A percentile compares a stretch with the other conserved stretches of the same genome.
These are phyloP conservation scores for Trypanosoma rangeli DNA, from an alignment of 208 protist genomes.

Conservation along the genomic window DNA sequence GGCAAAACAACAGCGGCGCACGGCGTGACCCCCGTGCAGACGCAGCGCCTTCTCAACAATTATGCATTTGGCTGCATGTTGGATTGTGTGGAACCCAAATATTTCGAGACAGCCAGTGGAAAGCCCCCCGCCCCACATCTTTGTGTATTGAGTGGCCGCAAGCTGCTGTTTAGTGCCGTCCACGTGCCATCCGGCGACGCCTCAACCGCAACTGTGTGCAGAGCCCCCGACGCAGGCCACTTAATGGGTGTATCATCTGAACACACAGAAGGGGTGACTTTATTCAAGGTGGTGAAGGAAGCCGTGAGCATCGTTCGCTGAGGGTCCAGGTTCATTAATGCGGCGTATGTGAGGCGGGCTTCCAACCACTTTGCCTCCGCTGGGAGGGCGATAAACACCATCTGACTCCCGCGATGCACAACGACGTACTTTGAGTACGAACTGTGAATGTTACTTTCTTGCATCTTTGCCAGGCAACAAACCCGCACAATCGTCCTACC, in stretches of 20 bases:
- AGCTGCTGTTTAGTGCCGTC: not conserved
- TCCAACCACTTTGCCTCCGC: constrained; percentile 20
- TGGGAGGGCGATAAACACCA: constrained; percentile 24
- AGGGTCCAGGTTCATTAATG: constrained; percentile 14
- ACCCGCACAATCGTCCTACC: not conserved
- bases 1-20: not conserved
- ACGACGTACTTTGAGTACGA: constrained; percentile 25
- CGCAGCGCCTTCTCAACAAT: not conserved
- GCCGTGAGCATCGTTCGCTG: constrained; percentile 4
- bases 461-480: constrained; percentile 8
- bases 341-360: constrained; percentile 18
- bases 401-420: constrained; percentile 15
- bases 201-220: not conserved
- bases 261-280: not conserved
- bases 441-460: constrained; percentile 27
- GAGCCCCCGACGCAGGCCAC: constrained; percentile 2
- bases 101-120: constrained; percentile 7
- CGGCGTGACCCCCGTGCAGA: not conserved
- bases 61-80: not conserved
- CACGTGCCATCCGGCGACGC: constrained; percentile 2
- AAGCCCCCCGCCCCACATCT: not conserved
- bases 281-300: not conserved
- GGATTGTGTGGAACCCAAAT: not conserved
- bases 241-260: constrained; percentile 8
- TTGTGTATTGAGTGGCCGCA: constrained; percentile 1